Conservation (phyloP, 805 yeast genomes). For the Saccharomycopsis synnaedendra region DNA sequence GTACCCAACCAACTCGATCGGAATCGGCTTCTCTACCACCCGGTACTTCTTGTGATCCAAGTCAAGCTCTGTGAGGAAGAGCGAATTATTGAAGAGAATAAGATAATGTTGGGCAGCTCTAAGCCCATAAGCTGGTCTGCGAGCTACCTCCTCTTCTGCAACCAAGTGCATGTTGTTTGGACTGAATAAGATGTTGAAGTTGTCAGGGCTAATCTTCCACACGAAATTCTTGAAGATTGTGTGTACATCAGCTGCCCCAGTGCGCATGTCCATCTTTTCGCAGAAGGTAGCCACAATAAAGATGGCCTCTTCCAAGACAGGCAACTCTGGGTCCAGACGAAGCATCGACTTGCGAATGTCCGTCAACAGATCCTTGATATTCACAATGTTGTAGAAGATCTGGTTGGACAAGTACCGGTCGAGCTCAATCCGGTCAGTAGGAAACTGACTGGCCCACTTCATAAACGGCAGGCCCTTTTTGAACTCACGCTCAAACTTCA, state of each 20-base stretch:
- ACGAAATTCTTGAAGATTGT: conserved; percentile 5
- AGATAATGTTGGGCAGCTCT: background rate
- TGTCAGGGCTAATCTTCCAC: conserved; percentile 9
- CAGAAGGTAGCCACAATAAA: conserved; percentile 8
- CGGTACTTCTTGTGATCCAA: conserved; percentile 4
- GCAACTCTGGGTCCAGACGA: conserved; percentile 6
- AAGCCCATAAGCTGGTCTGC: background rate
- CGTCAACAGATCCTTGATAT: conserved; percentile 10
- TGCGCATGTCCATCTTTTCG: conserved; percentile 11
- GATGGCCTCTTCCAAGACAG: conserved; percentile 5
- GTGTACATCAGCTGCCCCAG: conserved; percentile 13
- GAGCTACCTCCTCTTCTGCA: conserved; percentile 5
- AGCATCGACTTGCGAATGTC: conserved; percentile 4
- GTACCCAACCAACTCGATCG: conserved; percentile 7
- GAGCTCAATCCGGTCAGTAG: conserved; percentile 2
- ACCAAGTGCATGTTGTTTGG: conserved; percentile 6
- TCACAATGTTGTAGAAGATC: conserved; percentile 12
- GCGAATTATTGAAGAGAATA: conserved; percentile 10
- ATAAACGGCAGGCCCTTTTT: conserved; percentile 9
- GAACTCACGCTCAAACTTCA: conserved; percentile 12
- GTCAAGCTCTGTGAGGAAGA: conserved; percentile 11
- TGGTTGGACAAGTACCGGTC: conserved; percentile 12
- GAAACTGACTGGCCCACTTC: conserved; percentile 9
- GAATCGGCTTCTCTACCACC: conserved; percentile 13
- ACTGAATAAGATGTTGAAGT: conserved; percentile 11